Evolutionary conservation across 1,284 basidiomycete genomes (phyloP).

Genomic region (Bjerkandera adusta): DNA sequence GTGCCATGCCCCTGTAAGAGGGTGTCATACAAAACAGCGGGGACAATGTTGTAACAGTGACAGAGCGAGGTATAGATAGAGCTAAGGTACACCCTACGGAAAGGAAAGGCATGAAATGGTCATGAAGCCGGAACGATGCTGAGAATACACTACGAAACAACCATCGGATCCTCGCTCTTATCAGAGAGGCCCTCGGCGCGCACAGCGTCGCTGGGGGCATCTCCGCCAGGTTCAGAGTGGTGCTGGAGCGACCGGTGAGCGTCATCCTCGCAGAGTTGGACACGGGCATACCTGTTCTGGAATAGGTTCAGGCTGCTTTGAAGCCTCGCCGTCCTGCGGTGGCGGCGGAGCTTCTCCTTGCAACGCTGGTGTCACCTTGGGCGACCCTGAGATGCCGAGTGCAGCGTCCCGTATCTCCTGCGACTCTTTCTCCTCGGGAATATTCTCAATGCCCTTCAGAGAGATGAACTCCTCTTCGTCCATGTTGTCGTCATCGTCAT

Average conservation of each 20-base stretch:
- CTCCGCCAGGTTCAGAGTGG: slow-evolving; percentile 53
- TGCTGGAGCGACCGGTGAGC: slow-evolving; percentile 46
- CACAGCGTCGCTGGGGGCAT: slow-evolving; percentile 53
- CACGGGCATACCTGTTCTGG: too few species aligned
- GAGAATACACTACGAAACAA: slow-evolving; percentile 29
- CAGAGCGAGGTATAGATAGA: slow-evolving; percentile 15
- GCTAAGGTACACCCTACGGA: slow-evolving; percentile 13
- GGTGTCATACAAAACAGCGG: slow-evolving; percentile 4
- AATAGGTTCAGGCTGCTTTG: not conserved
- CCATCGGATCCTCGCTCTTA: slow-evolving; percentile 67
- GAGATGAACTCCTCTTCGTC: slow-evolving; percentile 18
- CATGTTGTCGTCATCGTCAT: slow-evolving; percentile 48
- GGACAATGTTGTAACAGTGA: slow-evolving; percentile 3
- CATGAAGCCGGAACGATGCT: slow-evolving; percentile 8
- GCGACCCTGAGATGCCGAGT: slow-evolving; percentile 21
- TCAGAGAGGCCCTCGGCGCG: slow-evolving; percentile 75
- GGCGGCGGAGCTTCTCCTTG: slow-evolving; percentile 48
- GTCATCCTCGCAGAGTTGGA: too few species aligned
- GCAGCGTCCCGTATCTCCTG: not conserved
- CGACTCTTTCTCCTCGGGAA: slow-evolving; percentile 23
- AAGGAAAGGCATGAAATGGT: slow-evolving; percentile 19
- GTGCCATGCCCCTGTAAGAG: too few species aligned
- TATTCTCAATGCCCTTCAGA: slow-evolving; percentile 22
- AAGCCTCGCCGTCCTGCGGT: slow-evolving; percentile 18
- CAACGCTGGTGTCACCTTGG: slow-evolving; percentile 25